Evolutionary conservation across 2,329 filamentous ascomycete species (phyloP).

Genomic region (Mariannaea elegans): DNA sequence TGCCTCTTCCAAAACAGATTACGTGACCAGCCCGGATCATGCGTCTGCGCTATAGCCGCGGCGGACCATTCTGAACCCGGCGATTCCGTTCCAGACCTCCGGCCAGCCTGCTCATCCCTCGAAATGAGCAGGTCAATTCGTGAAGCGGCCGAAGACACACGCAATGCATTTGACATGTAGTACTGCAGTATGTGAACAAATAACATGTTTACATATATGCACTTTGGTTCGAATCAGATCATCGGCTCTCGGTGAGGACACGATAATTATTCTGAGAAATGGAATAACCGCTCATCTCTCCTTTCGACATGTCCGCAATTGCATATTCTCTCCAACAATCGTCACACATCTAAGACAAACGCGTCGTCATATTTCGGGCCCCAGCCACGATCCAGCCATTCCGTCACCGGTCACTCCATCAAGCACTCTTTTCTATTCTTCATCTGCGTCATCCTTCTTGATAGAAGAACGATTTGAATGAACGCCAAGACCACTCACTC

Average conservation of each 20-base stretch:
- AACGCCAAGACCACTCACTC: too few relatives aligned
- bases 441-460: not conserved
- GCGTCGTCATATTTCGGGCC: constrained; percentile 17
- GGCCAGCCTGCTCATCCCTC: not conserved
- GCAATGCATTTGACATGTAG: not conserved
- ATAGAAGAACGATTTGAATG: too few relatives aligned
- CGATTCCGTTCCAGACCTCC: constrained; percentile 23
- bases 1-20: not conserved
- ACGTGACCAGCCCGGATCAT: constrained; percentile 7
- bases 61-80: not conserved
- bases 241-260: too few relatives aligned
- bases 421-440: not conserved
- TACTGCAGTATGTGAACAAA: too few relatives aligned
- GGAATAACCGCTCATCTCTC: too few relatives aligned
- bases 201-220: too few relatives aligned
- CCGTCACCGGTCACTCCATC: constrained; percentile 10
- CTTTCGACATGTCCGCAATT: too few relatives aligned
- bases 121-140: not conserved
- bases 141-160: not conserved
- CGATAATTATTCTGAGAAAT: too few relatives aligned
- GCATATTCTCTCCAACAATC: too few relatives aligned
- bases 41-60: not conserved
- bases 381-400: constrained; percentile 25
- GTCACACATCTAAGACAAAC: too few relatives aligned
- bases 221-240: too few relatives aligned